These are phyloP conservation scores for Microcyclospora tardicrescens DNA, from an alignment of 2,329 filamentous ascomycete genomes.

Conservation along the genomic window DNA sequence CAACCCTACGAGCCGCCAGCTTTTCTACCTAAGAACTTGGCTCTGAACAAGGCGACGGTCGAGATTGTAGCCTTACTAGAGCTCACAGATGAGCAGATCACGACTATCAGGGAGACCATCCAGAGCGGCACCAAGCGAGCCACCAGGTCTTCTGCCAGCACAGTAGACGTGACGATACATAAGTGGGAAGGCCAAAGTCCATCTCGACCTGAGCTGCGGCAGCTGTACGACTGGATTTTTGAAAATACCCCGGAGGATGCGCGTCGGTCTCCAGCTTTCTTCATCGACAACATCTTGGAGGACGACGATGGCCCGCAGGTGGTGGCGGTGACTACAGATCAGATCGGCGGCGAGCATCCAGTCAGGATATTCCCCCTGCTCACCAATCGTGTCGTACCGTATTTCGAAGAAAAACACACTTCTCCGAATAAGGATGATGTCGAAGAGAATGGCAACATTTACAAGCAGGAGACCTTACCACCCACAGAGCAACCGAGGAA, in stretches of 20 bases:
- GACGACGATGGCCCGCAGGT: neutral
- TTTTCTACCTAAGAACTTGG: neutral
- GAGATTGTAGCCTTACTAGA: neutral
- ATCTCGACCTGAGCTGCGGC: neutral
- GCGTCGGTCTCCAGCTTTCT: neutral
- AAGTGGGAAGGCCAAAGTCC: neutral
- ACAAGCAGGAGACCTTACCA: neutral
- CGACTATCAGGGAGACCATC: too few relatives aligned
- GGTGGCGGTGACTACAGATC: too few relatives aligned
- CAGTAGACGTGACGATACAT: neutral
- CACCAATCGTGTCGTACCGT: too few relatives aligned
- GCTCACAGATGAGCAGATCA: neutral
- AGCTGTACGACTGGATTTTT: neutral
- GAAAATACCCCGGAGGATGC: neutral
- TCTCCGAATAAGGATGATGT: neutral
- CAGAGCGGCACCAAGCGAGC: too few relatives aligned
- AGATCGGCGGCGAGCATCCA: too few relatives aligned
- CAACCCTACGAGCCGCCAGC: neutral
- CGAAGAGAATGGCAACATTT: neutral
- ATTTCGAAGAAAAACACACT: neutral
- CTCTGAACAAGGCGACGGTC: neutral
- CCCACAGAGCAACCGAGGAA: neutral
- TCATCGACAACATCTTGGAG: constrained; percentile 1
- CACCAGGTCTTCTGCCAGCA: too few relatives aligned
- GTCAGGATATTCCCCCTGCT: too few relatives aligned